Evolutionary conservation across 192 early-diverging fungal genomes (phyloP).

Genomic region (Dissophora ornata): DNA sequence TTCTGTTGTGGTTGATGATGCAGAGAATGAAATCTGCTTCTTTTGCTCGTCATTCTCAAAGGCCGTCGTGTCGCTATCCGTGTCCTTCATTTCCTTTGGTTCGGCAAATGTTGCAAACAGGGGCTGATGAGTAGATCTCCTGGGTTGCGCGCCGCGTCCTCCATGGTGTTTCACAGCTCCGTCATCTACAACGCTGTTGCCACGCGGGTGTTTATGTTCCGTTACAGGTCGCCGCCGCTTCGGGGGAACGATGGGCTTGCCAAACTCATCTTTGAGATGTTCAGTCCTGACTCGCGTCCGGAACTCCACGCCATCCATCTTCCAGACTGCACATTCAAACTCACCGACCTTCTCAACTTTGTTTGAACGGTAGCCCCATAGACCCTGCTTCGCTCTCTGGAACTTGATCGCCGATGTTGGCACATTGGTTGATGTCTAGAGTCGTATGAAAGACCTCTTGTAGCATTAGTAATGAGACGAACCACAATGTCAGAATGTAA

Average conservation of each 20-base stretch:
- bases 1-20: not conserved
- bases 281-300: conserved; percentile 47
- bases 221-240: not conserved
- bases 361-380: conserved; percentile 48
- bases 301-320: conserved; percentile 53
- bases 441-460: not conserved
- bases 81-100: not conserved
- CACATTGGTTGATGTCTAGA: conserved; percentile 43
- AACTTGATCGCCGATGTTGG: conserved; percentile 53
- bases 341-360: conserved; percentile 52
- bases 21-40: not conserved
- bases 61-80: too few species aligned
- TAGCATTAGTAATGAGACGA: not conserved
- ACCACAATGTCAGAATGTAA: not conserved
- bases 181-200: not conserved
- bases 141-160: conserved; percentile 10
- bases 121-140: conserved; percentile 25
- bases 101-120: conserved; percentile 29
- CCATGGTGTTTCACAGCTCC: not conserved
- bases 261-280: conserved; percentile 39
- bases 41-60: too few species aligned
- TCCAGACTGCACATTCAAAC: conserved; percentile 52
- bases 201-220: not conserved
- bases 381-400: conserved; percentile 38
- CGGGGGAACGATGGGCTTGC: conserved; percentile 19